Evolutionary conservation across 129 eudicot species (phyloP).

Genomic region (Arctium minus): DNA sequence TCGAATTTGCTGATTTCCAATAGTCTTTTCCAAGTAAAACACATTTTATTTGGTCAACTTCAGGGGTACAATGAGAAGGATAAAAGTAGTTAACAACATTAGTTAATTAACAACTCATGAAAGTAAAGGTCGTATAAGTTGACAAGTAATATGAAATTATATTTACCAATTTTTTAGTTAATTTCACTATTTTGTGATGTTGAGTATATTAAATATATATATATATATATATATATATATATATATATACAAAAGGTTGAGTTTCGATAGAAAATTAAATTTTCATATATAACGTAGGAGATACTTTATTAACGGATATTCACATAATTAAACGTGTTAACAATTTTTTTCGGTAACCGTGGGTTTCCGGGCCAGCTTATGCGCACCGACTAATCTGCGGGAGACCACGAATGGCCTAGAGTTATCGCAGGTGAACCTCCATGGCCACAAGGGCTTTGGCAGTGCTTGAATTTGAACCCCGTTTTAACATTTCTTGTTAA

Average conservation of each 20-base stretch:
- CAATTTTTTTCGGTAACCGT: neutral
- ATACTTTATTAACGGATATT: no score
- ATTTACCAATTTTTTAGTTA: neutral
- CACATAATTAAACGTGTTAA: neutral
- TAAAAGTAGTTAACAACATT: constrained; percentile 27
- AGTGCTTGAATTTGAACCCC: no score
- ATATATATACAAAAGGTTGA: neutral
- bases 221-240: neutral
- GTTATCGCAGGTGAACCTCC: no score
- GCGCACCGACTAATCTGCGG: no score
- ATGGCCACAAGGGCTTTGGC: no score
- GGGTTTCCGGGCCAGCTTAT: no score
- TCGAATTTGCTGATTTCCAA: constrained; percentile 16
- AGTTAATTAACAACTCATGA: constrained; percentile 35
- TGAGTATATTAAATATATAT: neutral
- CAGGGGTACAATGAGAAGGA: constrained; percentile 25
- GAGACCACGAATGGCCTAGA: no score
- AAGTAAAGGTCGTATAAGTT: constrained; percentile 32
- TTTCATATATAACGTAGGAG: no score
- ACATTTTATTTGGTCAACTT: constrained; percentile 27
- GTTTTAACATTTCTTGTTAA: neutral
- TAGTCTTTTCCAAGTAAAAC: neutral
- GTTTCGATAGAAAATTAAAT: neutral
- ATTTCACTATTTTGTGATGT: neutral
- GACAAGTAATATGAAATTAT: constrained; percentile 18